Evolutionary conservation across 306 rosid genomes (phyloP).

Genomic region (Lathyrus tuberosus): DNA sequence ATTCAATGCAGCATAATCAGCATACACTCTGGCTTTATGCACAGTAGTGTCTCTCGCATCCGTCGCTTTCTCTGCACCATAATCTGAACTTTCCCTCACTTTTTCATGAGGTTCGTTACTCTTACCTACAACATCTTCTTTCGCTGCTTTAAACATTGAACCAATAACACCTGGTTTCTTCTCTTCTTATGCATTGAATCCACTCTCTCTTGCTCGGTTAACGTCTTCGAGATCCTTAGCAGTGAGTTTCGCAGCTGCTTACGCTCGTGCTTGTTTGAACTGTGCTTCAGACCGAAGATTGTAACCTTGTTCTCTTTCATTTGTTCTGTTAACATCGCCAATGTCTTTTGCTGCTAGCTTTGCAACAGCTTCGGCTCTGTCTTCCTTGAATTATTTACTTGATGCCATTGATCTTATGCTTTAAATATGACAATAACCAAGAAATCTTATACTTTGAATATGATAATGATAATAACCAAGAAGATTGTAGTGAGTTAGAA

Average conservation of each 20-base stretch:
- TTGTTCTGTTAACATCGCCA: conserved; percentile 51
- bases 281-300: conserved; percentile 9
- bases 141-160: conserved; percentile 59
- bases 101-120: conserved; percentile 27
- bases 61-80: background rate
- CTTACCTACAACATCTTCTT: conserved; percentile 73
- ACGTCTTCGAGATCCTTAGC: conserved; percentile 69
- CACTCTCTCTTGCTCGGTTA: conserved; percentile 38
- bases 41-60: background rate
- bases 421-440: background rate
- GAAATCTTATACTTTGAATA: background rate
- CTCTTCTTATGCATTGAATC: background rate
- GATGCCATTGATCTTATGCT: conserved; percentile 55
- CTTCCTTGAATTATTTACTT: conserved; percentile 55
- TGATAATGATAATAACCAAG: too few species aligned
- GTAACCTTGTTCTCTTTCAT: conserved; percentile 33
- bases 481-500: background rate
- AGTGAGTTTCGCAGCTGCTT: conserved; percentile 66
- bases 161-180: conserved; percentile 52
- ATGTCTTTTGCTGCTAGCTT: conserved; percentile 62
- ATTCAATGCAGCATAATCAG: background rate
- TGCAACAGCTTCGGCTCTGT: conserved; percentile 70
- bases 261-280: conserved; percentile 64
- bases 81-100: background rate
- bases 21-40: conserved; percentile 27